A percentile compares a stretch with the other conserved stretches of the same genome.
These are phyloP conservation scores for Anastatica hierochuntica DNA, from an alignment of 345 rosid species.

Conservation along the genomic window DNA sequence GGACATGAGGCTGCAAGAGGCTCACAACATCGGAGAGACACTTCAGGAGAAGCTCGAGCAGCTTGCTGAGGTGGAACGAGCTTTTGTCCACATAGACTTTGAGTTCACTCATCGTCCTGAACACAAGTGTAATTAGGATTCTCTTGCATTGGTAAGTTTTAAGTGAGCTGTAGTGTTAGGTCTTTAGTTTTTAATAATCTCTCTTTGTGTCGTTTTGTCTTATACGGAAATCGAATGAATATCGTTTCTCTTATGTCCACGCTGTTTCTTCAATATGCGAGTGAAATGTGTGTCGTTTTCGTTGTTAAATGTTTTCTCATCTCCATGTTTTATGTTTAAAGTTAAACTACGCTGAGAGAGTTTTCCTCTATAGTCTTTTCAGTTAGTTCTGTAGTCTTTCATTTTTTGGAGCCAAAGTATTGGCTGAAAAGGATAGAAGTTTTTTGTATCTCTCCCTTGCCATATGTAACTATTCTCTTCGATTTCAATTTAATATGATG, in stretches of 20 bases:
- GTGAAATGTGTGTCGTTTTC: not conserved
- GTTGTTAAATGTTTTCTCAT: no score
- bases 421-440: no score
- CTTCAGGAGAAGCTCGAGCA: constrained; percentile 82
- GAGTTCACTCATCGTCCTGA: constrained; percentile 79
- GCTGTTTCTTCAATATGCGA: not conserved
- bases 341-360: no score
- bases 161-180: not conserved
- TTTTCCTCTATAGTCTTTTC: no score
- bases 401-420: no score
- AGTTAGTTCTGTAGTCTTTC: no score
- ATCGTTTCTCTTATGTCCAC: not conserved
- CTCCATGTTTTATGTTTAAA: no score
- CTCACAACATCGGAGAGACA: constrained; percentile 77
- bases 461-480: no score
- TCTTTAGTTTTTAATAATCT: not conserved
- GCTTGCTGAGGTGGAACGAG: constrained; percentile 69
- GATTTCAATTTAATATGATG: no score
- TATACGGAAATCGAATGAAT: not conserved
- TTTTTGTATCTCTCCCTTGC: no score
- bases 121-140: constrained; percentile 43
- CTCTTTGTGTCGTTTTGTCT: no score
- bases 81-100: constrained; percentile 83
- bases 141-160: no score
- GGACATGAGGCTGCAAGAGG: constrained; percentile 56